Base-by-base conservation (phyloP, 345 rosid species). In the Reutealis trisperma region DNA sequence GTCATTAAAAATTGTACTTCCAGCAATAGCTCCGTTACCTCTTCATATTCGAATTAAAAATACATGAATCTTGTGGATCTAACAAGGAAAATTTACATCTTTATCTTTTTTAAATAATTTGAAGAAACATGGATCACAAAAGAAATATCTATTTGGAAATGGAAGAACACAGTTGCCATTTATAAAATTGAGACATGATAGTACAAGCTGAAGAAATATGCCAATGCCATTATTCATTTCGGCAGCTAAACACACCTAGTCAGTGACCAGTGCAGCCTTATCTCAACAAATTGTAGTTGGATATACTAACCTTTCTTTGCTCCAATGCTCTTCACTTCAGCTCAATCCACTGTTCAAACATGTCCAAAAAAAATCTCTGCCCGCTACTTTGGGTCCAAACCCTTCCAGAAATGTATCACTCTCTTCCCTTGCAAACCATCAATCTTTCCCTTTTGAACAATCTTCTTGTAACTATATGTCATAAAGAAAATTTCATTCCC, bases 191-290 rank as follows among this genome's bases (percentile, higher is more conserved):
- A 63, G 22, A 63, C 5, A 19, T 12, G 16, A 51, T 15, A 51
- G 55, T 13, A 63, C 67, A 34, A 34, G 67, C 71, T 67, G 25
- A n/a, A 67, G 32, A 54, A 67, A 24, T 44, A 25, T 67, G 71
- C 30, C 2, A 13, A 25, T 67, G 54, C 30, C 8, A 24, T 24
- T 67, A 3, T 67, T 44, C 18, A 44, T 42, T 54, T 69, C 67
- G 22, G 63, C 37, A 24, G 62, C 41, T 18, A 69, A 19, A 37
- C 2, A 47, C 21, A 12, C 24, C 18, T 21, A n/a, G 21, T 41
- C 54, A 12, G 18, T 41, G 9, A 51, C 12, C 42, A 61, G 24
- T 24, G 32, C 32, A 42, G 22, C 52, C 12, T 42, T 51, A 45
- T 75, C 70, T 12, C 64, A 11, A 37, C 27, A 55, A 71, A 15